A percentile compares a stretch with the other conserved stretches of the same genome.
phyloP scores from a whole-genome alignment of 768 basidiomycete species.

The Suillus brevipes region DNA sequence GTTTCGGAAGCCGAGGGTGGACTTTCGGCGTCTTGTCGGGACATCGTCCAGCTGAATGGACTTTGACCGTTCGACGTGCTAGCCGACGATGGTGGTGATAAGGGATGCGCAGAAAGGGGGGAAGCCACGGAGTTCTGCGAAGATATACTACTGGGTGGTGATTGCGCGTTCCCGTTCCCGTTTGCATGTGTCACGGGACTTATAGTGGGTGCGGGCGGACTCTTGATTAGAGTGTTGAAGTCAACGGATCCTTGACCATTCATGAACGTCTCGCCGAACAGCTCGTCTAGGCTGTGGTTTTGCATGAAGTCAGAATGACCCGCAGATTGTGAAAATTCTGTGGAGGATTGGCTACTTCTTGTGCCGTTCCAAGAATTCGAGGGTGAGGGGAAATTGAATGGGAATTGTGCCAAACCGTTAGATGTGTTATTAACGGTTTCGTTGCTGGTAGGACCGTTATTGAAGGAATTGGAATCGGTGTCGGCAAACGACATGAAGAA shows the following conservation, averaged over 20 bases:
- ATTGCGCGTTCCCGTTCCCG: conserved; percentile 18
- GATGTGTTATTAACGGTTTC: conserved; percentile 10
- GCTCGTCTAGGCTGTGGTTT: conserved; percentile 40
- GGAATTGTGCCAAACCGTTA: conserved; percentile 39
- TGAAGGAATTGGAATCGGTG: conserved; percentile 43
- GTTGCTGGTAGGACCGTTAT: conserved; percentile 12
- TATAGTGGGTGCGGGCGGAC: conserved; percentile 27
- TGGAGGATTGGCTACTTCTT: conserved; percentile 31
- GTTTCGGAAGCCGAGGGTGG: conserved; percentile 44
- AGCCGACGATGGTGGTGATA: conserved; percentile 25
- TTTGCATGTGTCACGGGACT: conserved; percentile 56
- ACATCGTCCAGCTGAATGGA: conserved; percentile 28
- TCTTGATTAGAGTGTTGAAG: conserved; percentile 36
- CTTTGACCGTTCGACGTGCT: conserved; percentile 26
- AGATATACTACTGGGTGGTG: conserved; percentile 18
- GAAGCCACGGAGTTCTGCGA: conserved; percentile 13
- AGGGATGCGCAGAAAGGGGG: conserved; percentile 19
- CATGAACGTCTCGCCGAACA: conserved; percentile 44
- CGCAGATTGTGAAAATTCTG: conserved; percentile 21
- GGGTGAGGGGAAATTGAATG: conserved; percentile 46
- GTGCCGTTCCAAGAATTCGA: conserved; percentile 26
- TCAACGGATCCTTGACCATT: conserved; percentile 33
- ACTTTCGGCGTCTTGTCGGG: conserved; percentile 26
- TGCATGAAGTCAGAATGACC: conserved; percentile 25
- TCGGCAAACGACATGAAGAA: conserved; percentile 82